Percentiles rank a stretch among this genome's conserved stretches.
These are phyloP conservation scores for Xylaria venustula DNA, from an alignment of 495 filamentous ascomycete genomes.

Conservation along the genomic window DNA sequence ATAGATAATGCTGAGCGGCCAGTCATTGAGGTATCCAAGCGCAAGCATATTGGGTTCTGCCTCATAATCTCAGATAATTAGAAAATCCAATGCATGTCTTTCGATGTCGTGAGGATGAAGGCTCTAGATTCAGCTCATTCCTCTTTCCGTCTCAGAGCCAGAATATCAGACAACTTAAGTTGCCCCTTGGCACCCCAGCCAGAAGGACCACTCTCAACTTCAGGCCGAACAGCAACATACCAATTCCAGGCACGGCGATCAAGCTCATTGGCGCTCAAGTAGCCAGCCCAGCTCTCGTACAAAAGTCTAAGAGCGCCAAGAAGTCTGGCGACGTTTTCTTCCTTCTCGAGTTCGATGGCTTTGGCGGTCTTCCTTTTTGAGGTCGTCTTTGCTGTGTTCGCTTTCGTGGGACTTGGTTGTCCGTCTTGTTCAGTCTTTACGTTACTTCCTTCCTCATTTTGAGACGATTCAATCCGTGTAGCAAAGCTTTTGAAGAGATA, in stretches of 20 bases:
- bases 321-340: conserved; percentile 63
- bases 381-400: conserved; percentile 13
- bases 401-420: neutral
- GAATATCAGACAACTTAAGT: conserved; percentile 63
- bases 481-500: conserved; percentile 65
- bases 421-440: neutral
- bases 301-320: conserved; percentile 66
- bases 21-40: conserved; percentile 10
- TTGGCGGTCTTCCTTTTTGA: conserved; percentile 42
- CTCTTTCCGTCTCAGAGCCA: conserved; percentile 56
- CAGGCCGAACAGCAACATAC: conserved; percentile 73
- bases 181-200: conserved; percentile 81
- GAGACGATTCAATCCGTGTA: conserved; percentile 13
- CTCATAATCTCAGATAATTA: neutral
- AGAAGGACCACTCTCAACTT: conserved; percentile 65
- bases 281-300: conserved; percentile 65
- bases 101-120: neutral
- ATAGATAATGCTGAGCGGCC: conserved; percentile 17
- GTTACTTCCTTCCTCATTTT: neutral
- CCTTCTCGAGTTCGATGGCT: conserved; percentile 53
- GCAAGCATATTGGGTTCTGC: neutral
- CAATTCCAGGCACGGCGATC: conserved; percentile 75
- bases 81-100: neutral
- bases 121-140: neutral
- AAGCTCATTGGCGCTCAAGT: conserved; percentile 58